Base-by-base conservation (phyloP, 1,139 yeast species). In the Taphrina confusa region DNA sequence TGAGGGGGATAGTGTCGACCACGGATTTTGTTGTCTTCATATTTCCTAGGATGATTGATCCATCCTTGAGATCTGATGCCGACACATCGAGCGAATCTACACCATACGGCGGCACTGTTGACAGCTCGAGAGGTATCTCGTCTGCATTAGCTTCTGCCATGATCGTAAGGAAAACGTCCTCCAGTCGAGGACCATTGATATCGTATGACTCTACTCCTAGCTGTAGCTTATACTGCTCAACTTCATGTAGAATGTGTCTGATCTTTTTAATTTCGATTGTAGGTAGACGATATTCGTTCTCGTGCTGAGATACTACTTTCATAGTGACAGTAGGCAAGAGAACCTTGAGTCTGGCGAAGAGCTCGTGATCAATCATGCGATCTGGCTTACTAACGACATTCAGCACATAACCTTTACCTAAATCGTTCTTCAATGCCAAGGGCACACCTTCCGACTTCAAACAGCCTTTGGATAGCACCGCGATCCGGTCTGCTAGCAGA, bases 181-280 rank as follows among this genome's bases (percentile, higher is more conserved):
- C 76, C 39, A 73, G 66, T 46, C 69, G 70, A 8, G 76, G 75
- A 3, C 74, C 73, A 1, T 70, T 66, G 9, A 72, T 68, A 22
- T 69, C 62, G 59, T 69, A 72, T 12, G 65, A 16, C 16, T 40
- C 50, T 5, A 52, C 16, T 20, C 25, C 8, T 40, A 33, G 31
- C 14, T 12, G 9, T 20, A 11, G 6, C 42, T 36, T 47, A 20
- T 34, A 12, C 3, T 20, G 20, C 22, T 56, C 62, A 3, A 59
- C 28, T 11, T 23, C 47, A 18, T 28, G 44, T 12, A 60, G 30
- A 11, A 47, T 14, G 22, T 6, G 3, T 20, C 52, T 18, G 42
- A 47, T 47, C 20, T n/a, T 9, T 2, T 30, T n/a, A 1, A 34
- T 25, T 8, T 47, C 39, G 14, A 18, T 47, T 4, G 52, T 47